phyloP scores from a whole-genome alignment of 768 basidiomycete genomes.

The Xanthoconium stramineum region DNA sequence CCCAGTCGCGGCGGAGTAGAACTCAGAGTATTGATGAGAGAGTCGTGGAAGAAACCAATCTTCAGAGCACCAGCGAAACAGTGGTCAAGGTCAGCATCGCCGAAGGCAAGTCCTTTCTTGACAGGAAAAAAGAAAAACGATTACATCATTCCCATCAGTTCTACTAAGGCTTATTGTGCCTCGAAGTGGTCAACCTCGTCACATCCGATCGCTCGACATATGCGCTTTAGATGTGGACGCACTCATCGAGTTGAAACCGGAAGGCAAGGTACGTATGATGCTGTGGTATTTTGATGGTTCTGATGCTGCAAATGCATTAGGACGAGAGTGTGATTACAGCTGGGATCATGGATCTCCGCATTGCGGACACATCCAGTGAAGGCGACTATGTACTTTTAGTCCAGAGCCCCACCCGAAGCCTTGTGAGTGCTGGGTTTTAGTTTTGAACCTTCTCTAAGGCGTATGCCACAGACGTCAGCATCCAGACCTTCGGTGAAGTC shows the following conservation, averaged over 20 bases:
- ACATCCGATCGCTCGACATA: conserved; percentile 51
- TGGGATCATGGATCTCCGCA: conserved; percentile 56
- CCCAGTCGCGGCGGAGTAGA: conserved; percentile 34
- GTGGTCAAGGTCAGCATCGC: conserved; percentile 48
- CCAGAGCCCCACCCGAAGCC: conserved; percentile 52
- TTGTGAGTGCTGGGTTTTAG: conserved; percentile 43
- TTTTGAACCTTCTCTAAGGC: conserved; percentile 1
- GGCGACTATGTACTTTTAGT: conserved; percentile 43
- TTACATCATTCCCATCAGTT: conserved; percentile 20
- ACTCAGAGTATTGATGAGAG: conserved; percentile 46
- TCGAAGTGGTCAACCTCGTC: conserved; percentile 32
- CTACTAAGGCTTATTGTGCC: conserved; percentile 50
- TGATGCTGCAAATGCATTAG: conserved; percentile 33
- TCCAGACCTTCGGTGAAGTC: conserved; percentile 56
- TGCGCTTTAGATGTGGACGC: conserved; percentile 60
- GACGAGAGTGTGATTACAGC: conserved; percentile 69
- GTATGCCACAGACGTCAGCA: conserved; percentile 36
- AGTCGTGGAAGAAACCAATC: conserved; percentile 25
- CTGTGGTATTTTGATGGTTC: not conserved
- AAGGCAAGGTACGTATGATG: conserved; percentile 56
- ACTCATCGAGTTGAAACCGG: conserved; percentile 63
- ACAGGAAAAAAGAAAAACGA: not conserved
- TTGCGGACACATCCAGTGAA: conserved; percentile 45
- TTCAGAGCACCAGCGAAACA: conserved; percentile 35
- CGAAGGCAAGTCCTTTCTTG: conserved; percentile 34